Evolutionary conservation across 352 stramenopile genomes (phyloP), one percentile per base, ranked within the genome.

Genomic region (Pythium pyrilobum): DNA sequence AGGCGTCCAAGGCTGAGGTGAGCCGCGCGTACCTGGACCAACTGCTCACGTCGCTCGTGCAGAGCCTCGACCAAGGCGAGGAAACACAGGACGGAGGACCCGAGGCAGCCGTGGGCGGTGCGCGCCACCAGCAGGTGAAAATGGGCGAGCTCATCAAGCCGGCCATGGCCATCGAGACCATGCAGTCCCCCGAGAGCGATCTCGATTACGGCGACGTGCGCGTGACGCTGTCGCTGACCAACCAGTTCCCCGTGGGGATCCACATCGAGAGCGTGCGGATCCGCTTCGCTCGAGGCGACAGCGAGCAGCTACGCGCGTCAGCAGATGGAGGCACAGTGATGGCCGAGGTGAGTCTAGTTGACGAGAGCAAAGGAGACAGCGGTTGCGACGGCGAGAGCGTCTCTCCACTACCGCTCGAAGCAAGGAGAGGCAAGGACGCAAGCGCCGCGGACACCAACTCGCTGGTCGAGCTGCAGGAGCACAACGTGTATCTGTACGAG

Each of bases 131-230:
- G 43, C 15, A 16, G 41, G 43, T 82, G 31, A 74, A 77, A 33
- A 78, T 89, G 74, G 69, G 74, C 11, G 62, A 81, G 36, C 52
- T 87, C 23, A 80, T 88, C 34, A 69, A 59, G 32, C 71, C 76
- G 11, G 64, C 54, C 5, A 49, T 89, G 32, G 25, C 45, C 3
- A 57, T 90, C 6, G 77, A 87, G 58, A 90, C 77, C 0, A 76
- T 77, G 25, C 74, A 87, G 49, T 63, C 69, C 0, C 63, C 54
- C n/a, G 51, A 50, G 0, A 77, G 52, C 25, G 66, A 62, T 39
- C 54, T 86, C 4, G 65, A 81, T 15, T 64, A 86, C 31, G 76
- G 79, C 15, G 66, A 87, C 34, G 72, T 89, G 2, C 71, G 76
- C 24, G 74, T 87, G 9, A 77, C 62, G 4, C 25, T 89, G 16